phyloP scores from a whole-genome alignment of 1,139 yeast genomes.

The Kodamaea derodonti region DNA sequence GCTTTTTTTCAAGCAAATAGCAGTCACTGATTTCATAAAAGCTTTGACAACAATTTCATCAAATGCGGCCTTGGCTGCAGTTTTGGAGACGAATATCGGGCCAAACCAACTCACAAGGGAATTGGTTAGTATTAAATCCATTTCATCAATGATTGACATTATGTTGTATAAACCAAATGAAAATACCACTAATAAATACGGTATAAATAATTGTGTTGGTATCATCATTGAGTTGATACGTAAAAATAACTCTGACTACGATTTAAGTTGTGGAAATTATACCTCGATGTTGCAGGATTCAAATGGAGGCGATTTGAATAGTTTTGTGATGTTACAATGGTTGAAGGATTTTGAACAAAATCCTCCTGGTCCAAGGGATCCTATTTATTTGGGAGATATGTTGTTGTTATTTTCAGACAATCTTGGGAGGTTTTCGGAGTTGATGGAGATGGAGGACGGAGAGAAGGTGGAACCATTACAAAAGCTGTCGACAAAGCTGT shows the following conservation, averaged over 20 bases:
- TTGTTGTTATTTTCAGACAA: conserved; percentile 38
- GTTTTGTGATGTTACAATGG: conserved; percentile 46
- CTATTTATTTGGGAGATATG: conserved; percentile 45
- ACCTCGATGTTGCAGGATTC: conserved; percentile 31
- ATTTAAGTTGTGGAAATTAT: conserved; percentile 42
- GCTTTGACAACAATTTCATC: conserved; percentile 93
- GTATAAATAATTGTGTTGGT: conserved; percentile 46
- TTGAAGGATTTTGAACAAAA: conserved; percentile 46
- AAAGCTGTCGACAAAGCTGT: no score
- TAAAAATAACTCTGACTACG: conserved; percentile 48
- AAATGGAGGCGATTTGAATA: conserved; percentile 35
- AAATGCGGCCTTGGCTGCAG: conserved; percentile 47
- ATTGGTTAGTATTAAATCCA: conserved; percentile 36
- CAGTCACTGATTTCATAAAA: conserved; percentile 92
- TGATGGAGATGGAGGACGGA: conserved; percentile 20
- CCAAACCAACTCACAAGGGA: conserved; percentile 46
- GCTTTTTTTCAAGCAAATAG: conserved; percentile 70
- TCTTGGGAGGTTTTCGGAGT: conserved; percentile 26
- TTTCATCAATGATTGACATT: conserved; percentile 39
- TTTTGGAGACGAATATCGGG: conserved; percentile 46
- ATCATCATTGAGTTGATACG: conserved; percentile 46
- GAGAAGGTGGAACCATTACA: no score
- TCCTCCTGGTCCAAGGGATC: conserved; percentile 46
- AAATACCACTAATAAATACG: conserved; percentile 36
- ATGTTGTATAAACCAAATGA: conserved; percentile 27